Base-by-base conservation (phyloP, 768 basidiomycete species). In the Rubroboletus pulcherrimus region DNA sequence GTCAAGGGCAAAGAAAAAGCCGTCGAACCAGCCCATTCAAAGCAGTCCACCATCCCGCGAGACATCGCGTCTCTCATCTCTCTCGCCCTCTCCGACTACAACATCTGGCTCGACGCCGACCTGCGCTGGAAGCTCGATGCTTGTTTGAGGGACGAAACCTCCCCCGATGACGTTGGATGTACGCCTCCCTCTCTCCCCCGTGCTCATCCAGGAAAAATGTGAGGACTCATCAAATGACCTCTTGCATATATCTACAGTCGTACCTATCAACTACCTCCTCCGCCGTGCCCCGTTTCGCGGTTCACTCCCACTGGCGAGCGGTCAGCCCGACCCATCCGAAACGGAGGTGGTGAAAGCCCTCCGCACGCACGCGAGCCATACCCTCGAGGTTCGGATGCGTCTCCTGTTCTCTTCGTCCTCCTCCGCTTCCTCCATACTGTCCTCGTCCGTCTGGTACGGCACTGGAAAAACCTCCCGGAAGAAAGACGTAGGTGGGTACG, bases 71-170 rank as follows among this genome's bases (percentile, higher is more conserved):
- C 68, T 10, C 73, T 89, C 34, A 59, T 86, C 21, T 72, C 64
- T 2, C 78, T 91, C 4, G 78, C 88, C 0, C 71, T 93, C n/a
- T 87, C 89, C 5, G 81, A 89, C 63, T 81, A 89, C 68, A 75
- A 78, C 8, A 66, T 91, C 9, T 92, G 87, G 89, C 64, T 69
- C 4, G 80, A 89, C 62, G 69, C 78, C 0, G 82, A 84, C 49
- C 64, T 89, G 10, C 72, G 81, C 26, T 69, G 76, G 49, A 76
- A 72, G 31, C 70, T 86, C 14, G 81, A 82, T 37, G 56, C 65
- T 29, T 55, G 61, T 66, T 34, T 64, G 57, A 54, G 10, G 10
- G 50, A 56, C 19, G 63, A 54, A 9, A 37, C 29, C 0, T 37
- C 55, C 5, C 50, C 51, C 29, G 55, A 59, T 21, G 65, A 71